Evolutionary conservation across 371 early-diverging fungal genomes (phyloP), one percentile per base, ranked within the genome.

Genomic region (Mucor circinelloides): DNA sequence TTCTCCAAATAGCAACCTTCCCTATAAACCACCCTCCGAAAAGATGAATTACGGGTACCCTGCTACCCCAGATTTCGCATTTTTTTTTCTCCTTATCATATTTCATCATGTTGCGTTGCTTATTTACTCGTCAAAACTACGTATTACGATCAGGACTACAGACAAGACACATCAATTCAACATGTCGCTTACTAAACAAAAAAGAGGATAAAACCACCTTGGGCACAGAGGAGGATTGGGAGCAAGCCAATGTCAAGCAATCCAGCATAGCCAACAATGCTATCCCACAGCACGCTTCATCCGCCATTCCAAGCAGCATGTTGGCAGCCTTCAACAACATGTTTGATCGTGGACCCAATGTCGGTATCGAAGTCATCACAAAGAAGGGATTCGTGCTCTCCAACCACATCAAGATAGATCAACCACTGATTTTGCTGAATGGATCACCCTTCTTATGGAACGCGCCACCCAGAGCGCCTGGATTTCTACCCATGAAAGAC

Each of bases 341-440:
- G 84, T 86, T 84, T 75, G 86, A 84, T 66, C 77, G 80, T 52
- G 79, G 82, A 19, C 80, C 83, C 4, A 78, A 76, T 66, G 81
- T 80, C 4, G 79, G 81, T 25, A 69, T 84, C 34, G 82, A 81
- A 57, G 66, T 75, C 3, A 78, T 86, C 34, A 84, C 80, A 21
- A 81, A 81, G 21, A 46, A 76, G 48, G 86, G 86, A 0, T 84
- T 86, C 63, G 81, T 86, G 0, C 67, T 83, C 6, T 77, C 81
- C n/a, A 80, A 81, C 63, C 77, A 79, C 64, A 70, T 82, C 21
- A 72, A 78, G 40, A 40, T 84, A 5, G 71, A 75, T 36, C 73
- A 81, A 21, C 83, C 84, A 12, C 38, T 86, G 5, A 77, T 86
- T 6, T 54, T 84, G 32, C 31, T 86, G 19, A 86, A 84, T 63